Conservation (phyloP, 1,139 yeast species). For the Ogataea hybrid region DNA sequence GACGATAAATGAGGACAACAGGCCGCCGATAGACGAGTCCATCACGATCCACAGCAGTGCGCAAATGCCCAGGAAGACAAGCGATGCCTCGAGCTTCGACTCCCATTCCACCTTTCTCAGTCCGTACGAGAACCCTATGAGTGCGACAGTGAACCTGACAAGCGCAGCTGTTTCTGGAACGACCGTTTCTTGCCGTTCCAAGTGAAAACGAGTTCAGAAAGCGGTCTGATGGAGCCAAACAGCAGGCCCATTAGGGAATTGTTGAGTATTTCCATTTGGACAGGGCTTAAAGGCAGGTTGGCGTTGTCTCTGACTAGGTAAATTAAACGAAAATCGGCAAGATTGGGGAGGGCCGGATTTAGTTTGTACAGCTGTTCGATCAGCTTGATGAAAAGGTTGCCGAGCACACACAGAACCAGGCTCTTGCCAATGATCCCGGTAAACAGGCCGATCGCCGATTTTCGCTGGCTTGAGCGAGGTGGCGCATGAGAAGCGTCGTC, state of each 20-base stretch:
- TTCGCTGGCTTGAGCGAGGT: neutral
- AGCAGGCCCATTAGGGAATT: conserved; percentile 57
- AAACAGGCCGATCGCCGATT: conserved; percentile 2
- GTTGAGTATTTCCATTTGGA: conserved; percentile 16
- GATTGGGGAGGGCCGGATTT: conserved; percentile 37
- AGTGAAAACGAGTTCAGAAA: conserved; percentile 49
- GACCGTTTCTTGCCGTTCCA: conserved; percentile 5
- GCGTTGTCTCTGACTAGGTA: conserved; percentile 14
- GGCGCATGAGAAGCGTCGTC: neutral
- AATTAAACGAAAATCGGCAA: conserved; percentile 29
- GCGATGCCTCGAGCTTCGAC: conserved; percentile 70
- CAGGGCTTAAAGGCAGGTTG: conserved; percentile 3
- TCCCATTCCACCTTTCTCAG: conserved; percentile 80
- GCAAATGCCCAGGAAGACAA: conserved; percentile 72
- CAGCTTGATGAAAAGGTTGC: conserved; percentile 44
- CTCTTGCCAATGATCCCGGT: conserved; percentile 22
- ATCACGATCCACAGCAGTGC: conserved; percentile 78
- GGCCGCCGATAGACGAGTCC: conserved; percentile 73
- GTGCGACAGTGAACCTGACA: conserved; percentile 66
- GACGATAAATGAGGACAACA: conserved; percentile 45
- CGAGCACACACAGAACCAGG: conserved; percentile 38
- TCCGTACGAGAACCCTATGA: conserved; percentile 82
- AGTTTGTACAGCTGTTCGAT: conserved; percentile 43
- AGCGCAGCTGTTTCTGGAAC: conserved; percentile 37
- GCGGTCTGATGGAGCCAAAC: conserved; percentile 63